Evolutionary conservation across 805 yeast genomes (phyloP).

Genomic region (Metschnikowia hibisci): DNA sequence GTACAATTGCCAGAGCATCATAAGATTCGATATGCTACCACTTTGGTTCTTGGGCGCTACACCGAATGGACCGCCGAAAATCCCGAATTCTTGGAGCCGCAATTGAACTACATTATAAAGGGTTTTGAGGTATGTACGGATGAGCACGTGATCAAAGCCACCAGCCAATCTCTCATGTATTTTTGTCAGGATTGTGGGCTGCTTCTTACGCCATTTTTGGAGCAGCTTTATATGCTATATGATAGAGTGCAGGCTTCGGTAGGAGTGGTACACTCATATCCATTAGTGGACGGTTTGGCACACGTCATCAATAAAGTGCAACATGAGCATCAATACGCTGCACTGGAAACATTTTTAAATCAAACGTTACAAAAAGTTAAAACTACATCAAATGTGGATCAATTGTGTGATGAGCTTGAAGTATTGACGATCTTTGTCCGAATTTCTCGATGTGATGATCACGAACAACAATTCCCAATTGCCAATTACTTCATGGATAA

Average conservation of each 20-base stretch:
- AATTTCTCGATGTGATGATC: constrained; percentile 48
- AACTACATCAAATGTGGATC: constrained; percentile 19
- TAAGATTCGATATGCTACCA: constrained; percentile 86
- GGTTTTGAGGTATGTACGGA: constrained; percentile 48
- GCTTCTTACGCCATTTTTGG: constrained; percentile 60
- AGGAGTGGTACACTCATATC: constrained; percentile 67
- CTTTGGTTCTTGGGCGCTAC: constrained; percentile 91
- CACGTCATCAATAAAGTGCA: constrained; percentile 68
- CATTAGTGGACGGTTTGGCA: constrained; percentile 85
- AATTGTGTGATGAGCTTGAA: constrained; percentile 68
- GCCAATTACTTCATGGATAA: constrained; percentile 49
- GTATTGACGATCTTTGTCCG: constrained; percentile 57
- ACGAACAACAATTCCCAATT: constrained; percentile 43
- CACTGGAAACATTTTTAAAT: constrained; percentile 59
- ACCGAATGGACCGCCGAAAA: constrained; percentile 92
- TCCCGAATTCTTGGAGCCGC: constrained; percentile 76
- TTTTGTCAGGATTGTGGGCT: constrained; percentile 88
- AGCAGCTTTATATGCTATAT: constrained; percentile 73
- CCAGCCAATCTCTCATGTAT: constrained; percentile 90
- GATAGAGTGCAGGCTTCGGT: constrained; percentile 47
- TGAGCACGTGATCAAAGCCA: constrained; percentile 67
- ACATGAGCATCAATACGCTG: constrained; percentile 47
- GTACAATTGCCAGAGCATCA: constrained; percentile 77
- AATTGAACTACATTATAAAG: constrained; percentile 74
- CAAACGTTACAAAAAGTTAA: constrained; percentile 55